Conservation (phyloP, 441 rosid genomes). For the Jatropha multifida region DNA sequence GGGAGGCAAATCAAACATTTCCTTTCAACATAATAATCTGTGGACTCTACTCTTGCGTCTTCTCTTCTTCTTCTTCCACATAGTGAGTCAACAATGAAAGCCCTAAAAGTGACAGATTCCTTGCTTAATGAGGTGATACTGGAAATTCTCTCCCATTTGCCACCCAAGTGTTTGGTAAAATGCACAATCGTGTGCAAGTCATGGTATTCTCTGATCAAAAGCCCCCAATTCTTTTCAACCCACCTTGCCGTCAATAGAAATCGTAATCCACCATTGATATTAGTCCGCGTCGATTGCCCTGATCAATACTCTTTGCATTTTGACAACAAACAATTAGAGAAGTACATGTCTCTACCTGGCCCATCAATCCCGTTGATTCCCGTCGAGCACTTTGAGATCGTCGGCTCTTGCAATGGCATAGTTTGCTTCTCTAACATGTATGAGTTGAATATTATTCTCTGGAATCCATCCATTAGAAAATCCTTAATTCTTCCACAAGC, state of each 20-base stretch:
- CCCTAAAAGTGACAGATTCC: neutral
- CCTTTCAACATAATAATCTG: too few relatives aligned
- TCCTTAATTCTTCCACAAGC: neutral
- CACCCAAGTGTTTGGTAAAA: neutral
- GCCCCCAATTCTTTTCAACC: neutral
- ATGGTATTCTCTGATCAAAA: constrained; percentile 12
- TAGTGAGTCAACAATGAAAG: too few relatives aligned
- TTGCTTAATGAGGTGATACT: neutral
- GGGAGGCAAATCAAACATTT: too few relatives aligned
- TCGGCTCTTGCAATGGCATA: constrained; percentile 10
- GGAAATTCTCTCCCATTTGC: neutral
- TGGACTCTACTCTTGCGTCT: too few relatives aligned
- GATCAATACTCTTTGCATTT: constrained; percentile 8
- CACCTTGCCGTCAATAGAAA: neutral
- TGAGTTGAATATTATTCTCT: neutral
- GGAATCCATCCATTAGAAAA: constrained; percentile 7
- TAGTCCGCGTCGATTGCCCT: neutral
- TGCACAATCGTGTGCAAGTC: neutral
- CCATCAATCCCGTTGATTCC: neutral
- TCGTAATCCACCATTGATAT: neutral
- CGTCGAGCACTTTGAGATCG: neutral
- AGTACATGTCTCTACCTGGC: neutral
- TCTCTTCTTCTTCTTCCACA: too few relatives aligned
- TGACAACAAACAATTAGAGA: neutral
- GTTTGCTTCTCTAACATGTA: neutral